Base-by-base conservation (phyloP, 768 basidiomycete species). In the Termitomyces sp. region DNA sequence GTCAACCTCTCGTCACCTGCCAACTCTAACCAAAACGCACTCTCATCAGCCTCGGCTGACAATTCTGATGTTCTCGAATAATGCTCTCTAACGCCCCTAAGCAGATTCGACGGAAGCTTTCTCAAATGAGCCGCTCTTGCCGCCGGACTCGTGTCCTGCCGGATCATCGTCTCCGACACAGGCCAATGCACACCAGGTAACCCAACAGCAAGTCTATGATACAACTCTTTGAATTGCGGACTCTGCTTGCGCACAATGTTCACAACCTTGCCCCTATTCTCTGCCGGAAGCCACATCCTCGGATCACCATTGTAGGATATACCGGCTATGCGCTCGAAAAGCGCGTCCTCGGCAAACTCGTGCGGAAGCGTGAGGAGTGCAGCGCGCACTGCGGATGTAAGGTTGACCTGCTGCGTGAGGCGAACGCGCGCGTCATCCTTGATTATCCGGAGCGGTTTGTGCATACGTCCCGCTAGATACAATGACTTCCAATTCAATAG, bases 401-500 rank as follows among this genome's bases (percentile, higher is more conserved):
- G 80, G 77, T 99, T 99, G 66, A 94, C 92, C 64, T 96, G 91
- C 66, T 94, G 90, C 18, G 94, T 93, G 50, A 95, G 78, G 51
- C 90, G 85, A 15, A 98, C 91, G 36, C 94, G 88, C 2, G 94
- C 88, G 67, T 97, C 93, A 68, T 95, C 91, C 70, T 86, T 86
- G 70, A 97, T 89, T 64, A 96, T 95, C 47, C 91, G 84, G 45
- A 95, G 82, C 1, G 97, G 97, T 71, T 99, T 99, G 73, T 98
- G 97, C 85, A 98, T 93, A 32, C 97, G 82, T 0, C 97, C 97
- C 0, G 94, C 90, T 38, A 96, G 84, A 70, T 99, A 99, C 3
- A 98, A 80, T 22, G 93, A 82, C 40, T 86, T 81, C 97, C 97
- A 99, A 64, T 93, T 90, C 50, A 95, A 79, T 25, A 98, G 76